phyloP scores from a whole-genome alignment of 2,329 filamentous ascomycete species.

The Colletotrichum sp. region DNA sequence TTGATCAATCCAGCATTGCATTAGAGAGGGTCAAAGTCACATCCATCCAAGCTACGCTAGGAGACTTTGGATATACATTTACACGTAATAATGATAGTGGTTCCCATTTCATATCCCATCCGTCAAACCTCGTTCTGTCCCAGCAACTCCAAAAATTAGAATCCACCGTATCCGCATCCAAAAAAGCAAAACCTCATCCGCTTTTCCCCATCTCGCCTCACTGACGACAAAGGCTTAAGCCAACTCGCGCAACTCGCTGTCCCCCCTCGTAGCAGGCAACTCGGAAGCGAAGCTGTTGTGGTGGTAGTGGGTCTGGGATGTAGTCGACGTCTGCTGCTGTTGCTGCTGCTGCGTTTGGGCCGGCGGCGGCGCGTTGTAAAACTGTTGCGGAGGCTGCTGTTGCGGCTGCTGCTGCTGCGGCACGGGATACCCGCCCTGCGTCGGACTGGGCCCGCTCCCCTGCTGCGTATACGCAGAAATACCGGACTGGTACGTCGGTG shows the following conservation, averaged over 20 bases:
- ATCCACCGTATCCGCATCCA: not conserved
- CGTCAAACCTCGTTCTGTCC: not conserved
- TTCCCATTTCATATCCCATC: not conserved
- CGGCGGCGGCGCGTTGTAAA: not conserved
- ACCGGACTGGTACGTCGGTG: conserved; percentile 14
- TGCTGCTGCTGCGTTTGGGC: not conserved
- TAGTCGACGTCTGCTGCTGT: not conserved
- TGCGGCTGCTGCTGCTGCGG: not conserved
- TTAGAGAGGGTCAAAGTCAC: not conserved
- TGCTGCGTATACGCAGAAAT: not conserved
- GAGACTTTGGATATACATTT: not conserved
- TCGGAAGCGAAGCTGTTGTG: conserved; percentile 25
- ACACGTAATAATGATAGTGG: not conserved
- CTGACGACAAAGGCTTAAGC: conserved; percentile 18
- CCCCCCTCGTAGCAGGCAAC: conserved; percentile 30
- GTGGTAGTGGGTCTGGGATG: not conserved
- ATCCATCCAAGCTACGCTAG: not conserved
- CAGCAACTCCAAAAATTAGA: not conserved
- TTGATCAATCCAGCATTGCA: not conserved
- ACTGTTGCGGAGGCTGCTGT: not conserved
- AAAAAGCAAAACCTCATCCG: not conserved
- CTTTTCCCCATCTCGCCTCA: not conserved
- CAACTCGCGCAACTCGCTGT: conserved; percentile 36
- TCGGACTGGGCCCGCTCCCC: not conserved
- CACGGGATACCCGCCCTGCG: not conserved